Percentiles rank a stretch among this genome's conserved stretches.
These are phyloP conservation scores for Salix purpurea DNA, from an alignment of 345 rosid species.

Conservation along the genomic window DNA sequence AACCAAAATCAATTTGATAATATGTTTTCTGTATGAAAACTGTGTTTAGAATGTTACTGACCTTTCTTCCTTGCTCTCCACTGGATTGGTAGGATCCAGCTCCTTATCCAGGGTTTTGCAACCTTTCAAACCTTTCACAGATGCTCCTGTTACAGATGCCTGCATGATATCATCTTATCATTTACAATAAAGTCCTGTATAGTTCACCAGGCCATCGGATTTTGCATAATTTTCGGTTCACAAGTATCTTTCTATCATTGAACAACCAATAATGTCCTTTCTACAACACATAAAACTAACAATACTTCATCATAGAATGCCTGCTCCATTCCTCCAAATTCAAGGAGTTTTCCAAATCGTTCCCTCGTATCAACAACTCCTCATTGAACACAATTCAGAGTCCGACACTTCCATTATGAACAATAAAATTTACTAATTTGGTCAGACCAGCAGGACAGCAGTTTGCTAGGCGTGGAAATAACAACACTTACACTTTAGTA, in stretches of 20 bases:
- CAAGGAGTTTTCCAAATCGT: not conserved
- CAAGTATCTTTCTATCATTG: not conserved
- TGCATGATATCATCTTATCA: conserved; percentile 27
- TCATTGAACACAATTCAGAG: not conserved
- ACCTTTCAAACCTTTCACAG: conserved; percentile 78
- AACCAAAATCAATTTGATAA: not conserved
- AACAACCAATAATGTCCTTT: not conserved
- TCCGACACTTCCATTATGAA: not conserved
- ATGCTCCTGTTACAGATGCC: conserved; percentile 77
- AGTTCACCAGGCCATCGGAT: conserved; percentile 8
- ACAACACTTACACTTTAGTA: conserved; percentile 64
- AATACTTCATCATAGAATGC: not conserved
- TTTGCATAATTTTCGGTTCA: not conserved
- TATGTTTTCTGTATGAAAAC: not conserved
- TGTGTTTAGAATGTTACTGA: conserved; percentile 19
- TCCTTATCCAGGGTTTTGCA: conserved; percentile 85
- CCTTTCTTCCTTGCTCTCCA: conserved; percentile 85
- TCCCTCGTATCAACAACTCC: not conserved
- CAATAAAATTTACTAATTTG: not conserved
- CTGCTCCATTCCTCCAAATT: not conserved
- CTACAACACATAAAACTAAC: not conserved
- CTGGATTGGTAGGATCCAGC: conserved; percentile 82
- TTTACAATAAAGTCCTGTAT: not conserved
- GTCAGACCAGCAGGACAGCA: not conserved
- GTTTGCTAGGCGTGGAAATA: conserved; percentile 2